Conservation (phyloP, 2,329 filamentous ascomycete species). For the Uncinocarpus reesii region DNA sequence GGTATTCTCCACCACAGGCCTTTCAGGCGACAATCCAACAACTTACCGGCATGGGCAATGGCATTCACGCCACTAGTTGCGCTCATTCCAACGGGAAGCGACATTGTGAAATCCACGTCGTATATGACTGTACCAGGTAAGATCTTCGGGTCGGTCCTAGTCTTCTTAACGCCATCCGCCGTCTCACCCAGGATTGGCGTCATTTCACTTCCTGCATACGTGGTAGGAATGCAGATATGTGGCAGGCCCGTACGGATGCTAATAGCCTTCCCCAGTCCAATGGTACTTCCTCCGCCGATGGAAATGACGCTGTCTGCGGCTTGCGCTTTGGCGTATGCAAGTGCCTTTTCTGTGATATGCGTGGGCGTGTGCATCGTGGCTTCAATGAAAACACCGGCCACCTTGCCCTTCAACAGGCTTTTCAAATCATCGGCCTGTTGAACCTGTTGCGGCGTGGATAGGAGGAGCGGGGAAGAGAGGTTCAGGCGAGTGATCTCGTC, state of each 20-base stretch:
- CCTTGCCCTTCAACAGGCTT: constrained; percentile 36
- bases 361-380: constrained; percentile 56
- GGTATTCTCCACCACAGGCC: not conserved
- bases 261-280: constrained; percentile 52
- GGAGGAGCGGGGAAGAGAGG: constrained; percentile 43
- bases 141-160: constrained; percentile 48
- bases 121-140: constrained; percentile 53
- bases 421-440: constrained; percentile 39
- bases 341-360: constrained; percentile 47
- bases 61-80: constrained; percentile 55
- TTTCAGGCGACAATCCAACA: not conserved
- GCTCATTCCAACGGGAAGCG: constrained; percentile 44
- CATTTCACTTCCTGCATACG: constrained; percentile 54
- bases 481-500: constrained; percentile 38
- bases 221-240: constrained; percentile 53
- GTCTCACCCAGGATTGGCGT: constrained; percentile 57
- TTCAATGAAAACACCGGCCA: constrained; percentile 45
- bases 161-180: constrained; percentile 48
- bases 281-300: constrained; percentile 53
- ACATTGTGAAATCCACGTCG: constrained; percentile 54
- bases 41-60: constrained; percentile 50
- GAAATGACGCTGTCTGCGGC: constrained; percentile 48
- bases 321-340: constrained; percentile 37
- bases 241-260: constrained; percentile 44
- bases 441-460: constrained; percentile 47